These are phyloP conservation scores for Houttuynia cordata DNA, from an alignment of 164 flowering plant species.

Conservation along the genomic window DNA sequence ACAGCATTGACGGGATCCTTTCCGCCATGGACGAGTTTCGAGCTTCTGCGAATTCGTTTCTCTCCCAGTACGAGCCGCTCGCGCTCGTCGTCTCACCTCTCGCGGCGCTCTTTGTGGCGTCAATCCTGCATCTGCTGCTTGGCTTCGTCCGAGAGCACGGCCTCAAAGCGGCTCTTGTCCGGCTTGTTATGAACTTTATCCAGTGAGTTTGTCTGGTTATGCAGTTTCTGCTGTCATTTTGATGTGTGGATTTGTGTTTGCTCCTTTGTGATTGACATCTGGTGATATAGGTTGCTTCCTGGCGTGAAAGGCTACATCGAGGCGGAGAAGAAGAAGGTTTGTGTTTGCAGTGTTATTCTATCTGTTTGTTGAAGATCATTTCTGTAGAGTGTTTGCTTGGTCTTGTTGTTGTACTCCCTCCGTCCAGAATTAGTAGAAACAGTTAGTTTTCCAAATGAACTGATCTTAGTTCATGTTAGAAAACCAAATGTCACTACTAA, in stretches of 20 bases:
- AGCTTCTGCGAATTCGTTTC: constrained; percentile 46
- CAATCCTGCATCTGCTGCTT: constrained; percentile 30
- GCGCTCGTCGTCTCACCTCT: constrained; percentile 45
- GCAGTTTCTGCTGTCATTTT: neutral
- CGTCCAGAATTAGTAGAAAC: too few relatives aligned
- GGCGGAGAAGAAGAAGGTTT: constrained; percentile 81
- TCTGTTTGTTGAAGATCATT: neutral
- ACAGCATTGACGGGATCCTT: neutral
- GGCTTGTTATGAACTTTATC: constrained; percentile 34
- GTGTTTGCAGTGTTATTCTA: neutral
- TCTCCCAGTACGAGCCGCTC: constrained; percentile 70
- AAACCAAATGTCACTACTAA: too few relatives aligned
- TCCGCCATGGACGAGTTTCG: constrained; percentile 24
- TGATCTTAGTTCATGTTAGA: too few relatives aligned
- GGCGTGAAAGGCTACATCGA: constrained; percentile 59
- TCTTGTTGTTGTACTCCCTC: too few relatives aligned
- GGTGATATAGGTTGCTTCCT: constrained; percentile 59
- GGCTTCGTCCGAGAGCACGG: constrained; percentile 45
- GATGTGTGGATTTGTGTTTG: neutral
- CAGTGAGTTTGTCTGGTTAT: constrained; percentile 30
- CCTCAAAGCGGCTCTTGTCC: constrained; percentile 33
- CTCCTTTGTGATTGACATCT: neutral
- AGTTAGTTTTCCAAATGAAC: too few relatives aligned
- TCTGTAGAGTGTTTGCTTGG: neutral
- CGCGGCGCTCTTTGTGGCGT: constrained; percentile 44